These are phyloP conservation scores for Rhodotorula toruloides DNA, from an alignment of 768 basidiomycete genomes.

Conservation along the genomic window DNA sequence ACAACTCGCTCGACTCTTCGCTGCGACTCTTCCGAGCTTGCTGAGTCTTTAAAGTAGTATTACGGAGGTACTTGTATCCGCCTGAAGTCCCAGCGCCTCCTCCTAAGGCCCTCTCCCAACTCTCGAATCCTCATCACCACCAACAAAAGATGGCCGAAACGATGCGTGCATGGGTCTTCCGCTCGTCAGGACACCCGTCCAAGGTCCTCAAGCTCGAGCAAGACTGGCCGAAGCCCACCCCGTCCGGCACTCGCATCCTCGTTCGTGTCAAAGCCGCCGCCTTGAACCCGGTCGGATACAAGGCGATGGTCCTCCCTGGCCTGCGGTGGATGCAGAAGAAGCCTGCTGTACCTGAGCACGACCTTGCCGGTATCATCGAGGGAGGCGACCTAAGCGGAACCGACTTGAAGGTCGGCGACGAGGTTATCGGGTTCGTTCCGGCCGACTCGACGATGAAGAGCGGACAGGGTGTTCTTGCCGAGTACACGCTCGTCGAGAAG, in stretches of 20 bases:
- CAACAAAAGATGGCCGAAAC: no score
- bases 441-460: constrained; percentile 47
- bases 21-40: no score
- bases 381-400: constrained; percentile 53
- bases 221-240: constrained; percentile 46
- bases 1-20: no score
- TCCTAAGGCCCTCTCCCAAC: no score
- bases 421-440: constrained; percentile 59
- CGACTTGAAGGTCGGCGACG: constrained; percentile 57
- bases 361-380: constrained; percentile 62
- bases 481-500: constrained; percentile 56
- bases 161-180: constrained; percentile 40
- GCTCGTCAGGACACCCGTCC: constrained; percentile 43
- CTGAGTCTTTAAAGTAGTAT: no score
- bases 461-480: constrained; percentile 57
- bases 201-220: constrained; percentile 44
- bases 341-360: constrained; percentile 58
- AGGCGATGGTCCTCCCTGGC: constrained; percentile 56
- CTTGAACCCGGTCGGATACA: constrained; percentile 60
- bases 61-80: no score
- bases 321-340: constrained; percentile 49
- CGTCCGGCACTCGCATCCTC: constrained; percentile 52
- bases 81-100: no score
- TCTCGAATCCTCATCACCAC: no score
- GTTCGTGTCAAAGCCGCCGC: constrained; percentile 57